Evolutionary conservation across 139 green algal species (phyloP), one percentile per base, ranked within the genome.

Genomic region (Tetraselmis chui): DNA sequence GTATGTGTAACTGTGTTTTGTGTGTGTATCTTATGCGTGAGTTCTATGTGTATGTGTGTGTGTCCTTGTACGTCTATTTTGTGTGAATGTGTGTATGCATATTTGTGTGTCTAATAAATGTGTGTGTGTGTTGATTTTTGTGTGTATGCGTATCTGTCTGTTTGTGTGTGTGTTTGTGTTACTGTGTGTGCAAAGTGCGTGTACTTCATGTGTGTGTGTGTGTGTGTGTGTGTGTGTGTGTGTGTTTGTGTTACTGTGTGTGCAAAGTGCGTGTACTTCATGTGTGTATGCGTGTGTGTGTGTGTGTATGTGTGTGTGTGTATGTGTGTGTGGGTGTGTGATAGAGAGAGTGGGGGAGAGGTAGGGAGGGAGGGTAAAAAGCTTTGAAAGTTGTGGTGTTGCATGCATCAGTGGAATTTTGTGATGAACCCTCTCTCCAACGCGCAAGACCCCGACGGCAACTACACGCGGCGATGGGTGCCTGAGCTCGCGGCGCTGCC

Each of bases 341-440:
- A 25, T 5, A 18, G 18, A 67, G 45, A 25, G 45, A 25, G 45
- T 67, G 45, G 45, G 45, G 45, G 45, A 25, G 45, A 18, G 45
- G 45, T 67, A 18, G 45, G 45, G 58, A n/a, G n/a, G n/a, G n/a
- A n/a, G n/a, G n/a, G n/a, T n/a, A n/a, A n/a, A n/a, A n/a, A n/a
- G n/a, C n/a, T n/a, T n/a, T n/a, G n/a, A n/a, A n/a, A n/a, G n/a
- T n/a, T n/a, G n/a, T n/a, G n/a, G n/a, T n/a, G n/a, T 59, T 83
- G 85, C 27, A 81, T 86, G 29, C 89, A 93, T 79, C 91, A 93
- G 82, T 94, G 91, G 91, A 89, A 93, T 75, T 94, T 91, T 77
- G 74, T 28, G 74, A 28, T 77, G n/a, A 77, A 28, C 26, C 74
- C 25, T 2, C 25, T 29, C 23, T 29, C 27, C 24, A 67, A 67